Base-by-base conservation (phyloP, 805 yeast species). In the Cyberlindnera nakhonratchasimensis region DNA sequence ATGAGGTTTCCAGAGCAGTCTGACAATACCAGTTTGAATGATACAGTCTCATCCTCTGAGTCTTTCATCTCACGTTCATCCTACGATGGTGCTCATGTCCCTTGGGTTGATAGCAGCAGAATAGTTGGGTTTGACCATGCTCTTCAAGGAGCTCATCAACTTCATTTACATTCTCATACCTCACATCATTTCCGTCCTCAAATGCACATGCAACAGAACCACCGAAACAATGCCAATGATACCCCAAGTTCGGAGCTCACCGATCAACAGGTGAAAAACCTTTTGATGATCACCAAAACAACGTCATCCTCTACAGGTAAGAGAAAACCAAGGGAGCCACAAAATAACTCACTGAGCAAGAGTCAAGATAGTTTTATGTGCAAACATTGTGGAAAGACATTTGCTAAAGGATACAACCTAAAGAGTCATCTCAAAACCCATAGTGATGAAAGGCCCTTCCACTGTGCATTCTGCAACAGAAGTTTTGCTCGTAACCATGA, bases 381-480 rank as follows among this genome's bases (percentile, higher is more conserved):
- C 58, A 75, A 78, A 42, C 67, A 79, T 34, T 86, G 96, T 62
- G 84, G 77, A 19, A 85, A 83, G 62, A 64, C 78, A 26, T 86
- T 87, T 58, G 82, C 91, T 2, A 63, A 95, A 38, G 88, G 89
- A 0, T 86, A 87, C 60, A 86, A 87, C 59, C 69, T 86, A 52
- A 82, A 86, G 50, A 80, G 89, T 0, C 96, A 86, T 62, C 64
- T 80, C 60, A 70, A 90, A 39, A 84, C 95, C 0, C 96, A 85
- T 59, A 80, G 87, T 5, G 71, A 74, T 36, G 90, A 80, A 37
- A 76, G 82, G 43, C 93, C 93, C 6, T 83, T 68, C 63, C 71
- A 72, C 34, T 85, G 93, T 58, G 62, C 73, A 16, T 68, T 70
- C 41, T 85, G 93, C 59, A 67, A 74, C 16, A 79, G 80, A 57